Evolutionary conservation across 1,284 basidiomycete species (phyloP).

Genomic region (Puccinia sorghi): DNA sequence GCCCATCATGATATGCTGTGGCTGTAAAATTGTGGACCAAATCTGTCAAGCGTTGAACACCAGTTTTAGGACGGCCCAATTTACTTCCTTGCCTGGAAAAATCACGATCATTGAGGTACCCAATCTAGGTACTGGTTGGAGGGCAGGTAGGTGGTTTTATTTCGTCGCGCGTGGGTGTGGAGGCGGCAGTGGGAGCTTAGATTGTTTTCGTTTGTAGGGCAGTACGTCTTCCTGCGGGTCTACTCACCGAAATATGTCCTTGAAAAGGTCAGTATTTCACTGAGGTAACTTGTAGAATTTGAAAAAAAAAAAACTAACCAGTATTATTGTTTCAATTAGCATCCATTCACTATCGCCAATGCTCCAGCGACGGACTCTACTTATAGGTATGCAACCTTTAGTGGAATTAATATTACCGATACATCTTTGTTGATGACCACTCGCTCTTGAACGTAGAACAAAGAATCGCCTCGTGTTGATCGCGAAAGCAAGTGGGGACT

Average conservation of each 20-base stretch:
- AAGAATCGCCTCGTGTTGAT: slow-evolving; percentile 38
- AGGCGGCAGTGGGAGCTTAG: neutral
- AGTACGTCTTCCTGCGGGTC: slow-evolving; percentile 36
- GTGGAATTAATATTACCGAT: neutral
- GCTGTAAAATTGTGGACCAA: slow-evolving; percentile 31
- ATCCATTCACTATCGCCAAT: slow-evolving; percentile 49
- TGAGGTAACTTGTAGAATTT: neutral
- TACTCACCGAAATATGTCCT: slow-evolving; percentile 41
- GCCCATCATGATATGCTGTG: slow-evolving; percentile 15
- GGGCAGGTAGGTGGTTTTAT: slow-evolving; percentile 14
- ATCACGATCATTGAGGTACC: slow-evolving; percentile 37
- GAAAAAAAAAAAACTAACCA: neutral
- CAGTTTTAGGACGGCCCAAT: slow-evolving; percentile 18
- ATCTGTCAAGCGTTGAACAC: slow-evolving; percentile 21
- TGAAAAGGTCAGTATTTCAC: slow-evolving; percentile 23
- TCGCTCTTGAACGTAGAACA: neutral
- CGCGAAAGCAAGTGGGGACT: slow-evolving; percentile 41
- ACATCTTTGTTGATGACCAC: neutral
- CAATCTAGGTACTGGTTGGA: slow-evolving; percentile 42
- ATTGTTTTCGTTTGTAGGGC: slow-evolving; percentile 23
- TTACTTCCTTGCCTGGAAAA: slow-evolving; percentile 44
- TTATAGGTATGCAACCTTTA: slow-evolving; percentile 20
- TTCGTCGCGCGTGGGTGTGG: neutral
- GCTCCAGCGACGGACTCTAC: slow-evolving; percentile 40
- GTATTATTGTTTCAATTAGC: slow-evolving; percentile 24